These are phyloP conservation scores for Gastrolobium bilobum DNA, from an alignment of 306 rosid species.

Conservation along the genomic window DNA sequence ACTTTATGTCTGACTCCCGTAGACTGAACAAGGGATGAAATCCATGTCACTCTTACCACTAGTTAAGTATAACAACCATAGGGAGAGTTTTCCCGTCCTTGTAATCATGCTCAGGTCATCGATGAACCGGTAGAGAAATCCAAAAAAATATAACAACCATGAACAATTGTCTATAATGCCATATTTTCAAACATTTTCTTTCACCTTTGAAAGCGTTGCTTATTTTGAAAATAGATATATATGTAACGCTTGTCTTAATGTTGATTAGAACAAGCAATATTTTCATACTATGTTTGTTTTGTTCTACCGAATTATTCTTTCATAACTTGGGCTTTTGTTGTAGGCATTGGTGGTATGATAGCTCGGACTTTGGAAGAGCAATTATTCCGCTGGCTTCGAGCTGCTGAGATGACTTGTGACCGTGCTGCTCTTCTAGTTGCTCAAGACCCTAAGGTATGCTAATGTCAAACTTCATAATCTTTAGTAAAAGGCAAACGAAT, in stretches of 20 bases:
- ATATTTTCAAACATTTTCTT: not conserved
- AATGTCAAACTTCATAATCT: conserved; percentile 20
- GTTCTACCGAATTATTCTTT: conserved; percentile 23
- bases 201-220: conserved; percentile 35
- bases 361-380: conserved; percentile 95
- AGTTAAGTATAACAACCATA: conserved; percentile 8
- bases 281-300: conserved; percentile 2
- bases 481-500: too few species aligned
- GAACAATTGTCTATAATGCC: conserved; percentile 25
- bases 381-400: conserved; percentile 94
- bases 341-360: conserved; percentile 93
- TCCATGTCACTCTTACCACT: conserved; percentile 31
- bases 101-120: too few species aligned
- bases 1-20: conserved; percentile 1
- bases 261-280: conserved; percentile 34
- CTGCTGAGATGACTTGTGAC: conserved; percentile 98
- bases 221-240: conserved; percentile 17
- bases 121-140: too few species aligned
- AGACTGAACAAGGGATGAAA: conserved; percentile 25
- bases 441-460: conserved; percentile 88
- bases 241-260: conserved; percentile 12
- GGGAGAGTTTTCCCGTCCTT: too few species aligned
- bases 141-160: not conserved
- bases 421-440: conserved; percentile 99
- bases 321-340: conserved; percentile 31